Base-by-base conservation (phyloP, 2,329 filamentous ascomycete genomes). In the Diplodia corticola region DNA sequence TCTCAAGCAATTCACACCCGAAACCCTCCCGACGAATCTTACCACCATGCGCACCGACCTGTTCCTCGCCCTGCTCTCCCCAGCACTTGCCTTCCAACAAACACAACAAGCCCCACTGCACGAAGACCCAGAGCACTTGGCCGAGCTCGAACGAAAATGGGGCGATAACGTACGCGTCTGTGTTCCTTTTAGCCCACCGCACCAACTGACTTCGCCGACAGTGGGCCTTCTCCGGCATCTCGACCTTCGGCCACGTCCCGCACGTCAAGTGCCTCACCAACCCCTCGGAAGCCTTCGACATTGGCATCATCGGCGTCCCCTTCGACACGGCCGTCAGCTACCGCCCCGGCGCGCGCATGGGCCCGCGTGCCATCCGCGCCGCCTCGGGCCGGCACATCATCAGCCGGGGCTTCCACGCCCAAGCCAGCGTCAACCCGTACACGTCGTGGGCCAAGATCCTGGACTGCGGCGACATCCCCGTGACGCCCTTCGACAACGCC, bases 301-400 rank as follows among this genome's bases (percentile, higher is more conserved):
- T 50, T 22, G 48, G 48, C 48, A 50, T 50, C 48, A 50, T 50
- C 48, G 48, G 48, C 48, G 22, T 50, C 95, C 91, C 92, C 0
- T 95, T 95, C 71, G 92, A 95, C 75, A 94, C 91, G 1, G 91
- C 91, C 63, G 94, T 91, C 26, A 93, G 90, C 0, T 96, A 95
- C 79, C 83, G 91, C 61, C 92, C 91, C 3, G 91, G 92, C 69
- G 91, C 92, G 67, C 86, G 92, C 40, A 95, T 96, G 71, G 91
- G 92, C 0, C 92, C 92, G 9, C 91, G 89, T 33, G 91, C 91
- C 57, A 94, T 95, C 72, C 86, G 91, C 75, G 91, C 95, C 83
- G 92, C 91, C 79, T 94, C 91, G 74, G 88, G 91, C 73, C 86
- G 91, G 70, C 85, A 76, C 55, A 72, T 73, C 0, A 72, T 81